These are phyloP conservation scores for Lepiota brunneoincarnata DNA, from an alignment of 768 basidiomycete species.

Conservation along the genomic window DNA sequence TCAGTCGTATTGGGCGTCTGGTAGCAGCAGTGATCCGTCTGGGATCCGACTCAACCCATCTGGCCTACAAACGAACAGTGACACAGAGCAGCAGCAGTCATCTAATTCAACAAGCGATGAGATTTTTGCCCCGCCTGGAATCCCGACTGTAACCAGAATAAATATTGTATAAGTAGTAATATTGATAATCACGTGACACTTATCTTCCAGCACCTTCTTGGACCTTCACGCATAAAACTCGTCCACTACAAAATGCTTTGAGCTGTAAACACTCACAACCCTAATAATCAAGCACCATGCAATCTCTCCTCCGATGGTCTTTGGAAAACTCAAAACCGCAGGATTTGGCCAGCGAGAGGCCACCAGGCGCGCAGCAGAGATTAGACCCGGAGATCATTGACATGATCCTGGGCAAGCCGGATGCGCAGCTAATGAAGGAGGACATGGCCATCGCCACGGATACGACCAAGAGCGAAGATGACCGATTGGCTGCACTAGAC, in stretches of 20 bases:
- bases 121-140: too few species aligned
- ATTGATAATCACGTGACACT: too few species aligned
- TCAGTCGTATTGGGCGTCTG: too few species aligned
- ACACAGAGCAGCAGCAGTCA: too few species aligned
- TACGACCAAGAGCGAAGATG: constrained; percentile 47
- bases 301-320: constrained; percentile 80
- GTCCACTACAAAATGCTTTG: too few species aligned
- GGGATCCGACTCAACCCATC: too few species aligned
- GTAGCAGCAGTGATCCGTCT: too few species aligned
- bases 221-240: background rate
- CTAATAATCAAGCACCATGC: constrained; percentile 38
- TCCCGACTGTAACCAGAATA: too few species aligned
- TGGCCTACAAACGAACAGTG: too few species aligned
- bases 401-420: constrained; percentile 79
- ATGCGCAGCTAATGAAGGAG: constrained; percentile 83
- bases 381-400: constrained; percentile 86
- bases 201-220: background rate
- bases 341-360: constrained; percentile 26
- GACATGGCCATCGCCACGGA: constrained; percentile 66
- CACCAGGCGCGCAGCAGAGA: constrained; percentile 39
- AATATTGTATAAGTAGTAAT: too few species aligned
- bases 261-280: too few species aligned
- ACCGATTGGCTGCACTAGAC: constrained; percentile 70
- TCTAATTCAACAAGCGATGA: too few species aligned
- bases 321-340: constrained; percentile 62